Evolutionary conservation across 2,329 filamentous ascomycete species (phyloP).

Genomic region (Fusarium floridanum): DNA sequence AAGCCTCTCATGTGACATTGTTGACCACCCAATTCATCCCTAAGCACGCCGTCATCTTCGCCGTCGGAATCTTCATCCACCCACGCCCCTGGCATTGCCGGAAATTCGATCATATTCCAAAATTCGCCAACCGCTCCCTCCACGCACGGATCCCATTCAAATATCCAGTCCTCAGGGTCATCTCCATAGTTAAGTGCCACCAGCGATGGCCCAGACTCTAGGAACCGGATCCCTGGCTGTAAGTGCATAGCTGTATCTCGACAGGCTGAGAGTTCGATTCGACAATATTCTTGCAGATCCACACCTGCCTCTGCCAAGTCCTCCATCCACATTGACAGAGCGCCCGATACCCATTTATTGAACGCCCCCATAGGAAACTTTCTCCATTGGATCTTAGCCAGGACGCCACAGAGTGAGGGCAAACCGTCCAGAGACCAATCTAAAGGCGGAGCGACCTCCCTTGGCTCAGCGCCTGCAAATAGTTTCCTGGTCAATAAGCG

Average conservation of each 20-base stretch:
- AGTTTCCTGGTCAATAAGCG: background rate
- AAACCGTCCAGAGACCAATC: accelerated
- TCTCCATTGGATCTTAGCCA: background rate
- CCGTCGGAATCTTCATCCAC: background rate
- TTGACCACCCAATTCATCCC: too few relatives aligned
- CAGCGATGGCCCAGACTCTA: background rate
- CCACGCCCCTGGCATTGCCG: background rate
- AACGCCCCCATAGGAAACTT: accelerated
- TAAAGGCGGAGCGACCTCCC: accelerated
- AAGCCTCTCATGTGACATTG: background rate
- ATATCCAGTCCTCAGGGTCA: background rate
- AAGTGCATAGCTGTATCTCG: background rate
- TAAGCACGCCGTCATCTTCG: background rate
- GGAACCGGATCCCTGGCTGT: background rate
- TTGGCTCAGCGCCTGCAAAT: background rate
- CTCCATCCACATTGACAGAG: background rate
- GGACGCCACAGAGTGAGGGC: accelerated
- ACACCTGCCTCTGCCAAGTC: conserved; percentile 1
- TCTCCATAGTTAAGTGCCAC: background rate
- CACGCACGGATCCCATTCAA: background rate
- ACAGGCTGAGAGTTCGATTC: background rate
- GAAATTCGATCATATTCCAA: background rate
- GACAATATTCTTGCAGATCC: background rate
- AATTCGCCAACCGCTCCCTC: background rate
- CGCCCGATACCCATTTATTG: background rate